phyloP scores from a whole-genome alignment of 179 eudicot genomes.

The Spergularia azorica region DNA sequence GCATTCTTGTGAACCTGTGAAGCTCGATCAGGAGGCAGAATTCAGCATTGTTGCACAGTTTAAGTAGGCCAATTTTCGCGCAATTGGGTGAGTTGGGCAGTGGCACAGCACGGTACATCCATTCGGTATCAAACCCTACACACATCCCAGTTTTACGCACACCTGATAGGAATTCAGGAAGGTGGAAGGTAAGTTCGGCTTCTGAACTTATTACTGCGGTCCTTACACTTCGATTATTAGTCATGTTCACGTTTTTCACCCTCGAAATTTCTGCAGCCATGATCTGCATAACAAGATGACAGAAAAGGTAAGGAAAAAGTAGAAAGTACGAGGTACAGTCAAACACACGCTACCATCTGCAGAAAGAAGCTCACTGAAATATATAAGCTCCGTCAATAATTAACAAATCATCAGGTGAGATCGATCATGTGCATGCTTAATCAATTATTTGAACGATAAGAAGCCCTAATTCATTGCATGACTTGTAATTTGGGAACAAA shows the following conservation, averaged over 20 bases:
- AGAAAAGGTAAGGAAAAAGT: no score
- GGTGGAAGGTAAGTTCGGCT: not conserved
- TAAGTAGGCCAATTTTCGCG: constrained; percentile 2
- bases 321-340: no score
- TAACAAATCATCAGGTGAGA: no score
- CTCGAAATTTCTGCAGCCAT: not conserved
- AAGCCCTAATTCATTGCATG: no score
- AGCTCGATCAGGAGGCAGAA: constrained; percentile 14
- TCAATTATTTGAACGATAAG: no score
- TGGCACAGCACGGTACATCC: not conserved
- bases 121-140: constrained; percentile 15
- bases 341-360: no score
- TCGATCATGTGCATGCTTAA: no score
- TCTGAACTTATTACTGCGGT: not conserved
- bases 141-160: not conserved
- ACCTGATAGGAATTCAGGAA: constrained; percentile 10
- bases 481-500: no score
- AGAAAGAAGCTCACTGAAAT: no score
- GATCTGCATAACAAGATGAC: not conserved
- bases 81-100: not conserved
- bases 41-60: not conserved
- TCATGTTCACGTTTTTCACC: not conserved
- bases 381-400: no score
- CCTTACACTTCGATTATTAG: not conserved
- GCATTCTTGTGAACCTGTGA: not conserved